Conservation (phyloP, 2,329 filamentous ascomycete species). For the Aspergillus piperis region DNA sequence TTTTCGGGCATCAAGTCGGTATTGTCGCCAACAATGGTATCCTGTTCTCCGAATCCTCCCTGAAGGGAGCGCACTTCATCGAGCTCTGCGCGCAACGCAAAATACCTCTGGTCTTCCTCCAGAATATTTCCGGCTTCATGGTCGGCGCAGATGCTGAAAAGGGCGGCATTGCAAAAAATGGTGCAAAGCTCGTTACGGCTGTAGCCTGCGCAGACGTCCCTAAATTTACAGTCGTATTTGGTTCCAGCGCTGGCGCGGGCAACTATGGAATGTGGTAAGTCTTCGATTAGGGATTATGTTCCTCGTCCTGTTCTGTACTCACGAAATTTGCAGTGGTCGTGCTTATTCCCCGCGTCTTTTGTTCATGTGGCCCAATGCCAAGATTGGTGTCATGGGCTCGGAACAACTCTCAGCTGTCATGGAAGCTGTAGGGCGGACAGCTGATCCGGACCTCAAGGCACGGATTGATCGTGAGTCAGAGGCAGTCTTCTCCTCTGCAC, state of each 20-base stretch:
- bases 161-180: constrained; percentile 96
- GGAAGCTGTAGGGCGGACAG: constrained; percentile 85
- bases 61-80: constrained; percentile 97
- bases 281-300: background rate
- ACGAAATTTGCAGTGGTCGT: constrained; percentile 61
- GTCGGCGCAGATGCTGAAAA: constrained; percentile 89
- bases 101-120: constrained; percentile 87
- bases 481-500: constrained; percentile 81
- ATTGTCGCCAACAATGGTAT: constrained; percentile 97
- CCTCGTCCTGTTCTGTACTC: background rate
- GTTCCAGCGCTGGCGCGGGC: constrained; percentile 86
- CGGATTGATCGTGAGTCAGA: constrained; percentile 90
- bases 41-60: constrained; percentile 80
- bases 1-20: constrained; percentile 87
- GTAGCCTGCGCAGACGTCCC: constrained; percentile 93
- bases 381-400: constrained; percentile 91
- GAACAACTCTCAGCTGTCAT: constrained; percentile 92
- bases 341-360: constrained; percentile 89
- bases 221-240: constrained; percentile 96
- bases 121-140: constrained; percentile 99
- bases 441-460: constrained; percentile 76
- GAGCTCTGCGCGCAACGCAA: constrained; percentile 89
- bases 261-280: constrained; percentile 93
- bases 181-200: constrained; percentile 92
- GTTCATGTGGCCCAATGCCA: constrained; percentile 98